A percentile compares a stretch with the other conserved stretches of the same genome.
phyloP scores from a whole-genome alignment of 2,329 filamentous ascomycete genomes.

The Claviceps sp. region DNA sequence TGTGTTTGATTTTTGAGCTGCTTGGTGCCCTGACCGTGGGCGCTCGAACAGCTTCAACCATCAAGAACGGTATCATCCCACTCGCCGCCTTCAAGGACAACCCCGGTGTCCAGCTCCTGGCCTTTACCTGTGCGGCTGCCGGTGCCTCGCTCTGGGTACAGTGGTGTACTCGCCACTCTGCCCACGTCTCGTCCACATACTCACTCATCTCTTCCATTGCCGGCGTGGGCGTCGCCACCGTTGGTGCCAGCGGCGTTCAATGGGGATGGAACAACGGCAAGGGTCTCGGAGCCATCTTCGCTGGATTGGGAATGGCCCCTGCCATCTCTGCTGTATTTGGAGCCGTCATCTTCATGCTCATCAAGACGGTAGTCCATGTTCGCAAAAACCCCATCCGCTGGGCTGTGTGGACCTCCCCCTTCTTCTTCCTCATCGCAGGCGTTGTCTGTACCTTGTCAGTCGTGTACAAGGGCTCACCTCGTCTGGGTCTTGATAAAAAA shows the following conservation, averaged over 20 bases:
- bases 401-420: conserved; percentile 60
- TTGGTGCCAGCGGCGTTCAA: conserved; percentile 45
- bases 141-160: conserved; percentile 62
- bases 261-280: conserved; percentile 55
- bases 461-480: conserved; percentile 70
- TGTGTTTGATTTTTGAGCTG: conserved; percentile 55
- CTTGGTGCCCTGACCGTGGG: conserved; percentile 54
- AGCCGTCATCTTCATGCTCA: conserved; percentile 55
- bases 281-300: conserved; percentile 57
- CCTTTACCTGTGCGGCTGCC: conserved; percentile 50
- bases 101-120: conserved; percentile 54
- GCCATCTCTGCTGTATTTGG: conserved; percentile 48
- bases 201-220: conserved; percentile 56
- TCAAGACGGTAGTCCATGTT: conserved; percentile 49
- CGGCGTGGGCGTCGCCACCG: conserved; percentile 55
- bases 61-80: conserved; percentile 67
- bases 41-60: conserved; percentile 58
- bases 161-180: conserved; percentile 64
- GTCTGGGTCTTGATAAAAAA: conserved; percentile 50
- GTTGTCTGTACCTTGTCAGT: conserved; percentile 65
- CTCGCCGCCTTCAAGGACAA: conserved; percentile 42
- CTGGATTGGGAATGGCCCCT: conserved; percentile 55
- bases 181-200: conserved; percentile 62
- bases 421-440: conserved; percentile 65
- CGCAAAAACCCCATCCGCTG: conserved; percentile 59